Conservation (phyloP, 148 eudicot genomes). For the Vaccinium darrowii region DNA sequence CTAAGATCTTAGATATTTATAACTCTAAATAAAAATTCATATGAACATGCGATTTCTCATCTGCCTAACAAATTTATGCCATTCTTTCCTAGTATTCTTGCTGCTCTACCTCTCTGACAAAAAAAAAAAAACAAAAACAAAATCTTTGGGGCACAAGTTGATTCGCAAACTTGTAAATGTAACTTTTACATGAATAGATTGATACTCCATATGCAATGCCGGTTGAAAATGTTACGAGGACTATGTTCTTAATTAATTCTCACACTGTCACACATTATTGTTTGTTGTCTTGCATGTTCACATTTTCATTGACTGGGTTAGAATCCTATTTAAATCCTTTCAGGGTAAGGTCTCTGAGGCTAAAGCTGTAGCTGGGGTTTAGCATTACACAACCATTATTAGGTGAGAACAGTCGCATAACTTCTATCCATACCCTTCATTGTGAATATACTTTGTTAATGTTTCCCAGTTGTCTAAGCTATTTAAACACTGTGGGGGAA, state of each 20-base stretch:
- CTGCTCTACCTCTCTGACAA: not conserved
- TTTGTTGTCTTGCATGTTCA: not conserved
- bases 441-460: not conserved
- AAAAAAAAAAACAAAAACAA: no score
- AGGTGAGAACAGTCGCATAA: slow-evolving; percentile 20
- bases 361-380: slow-evolving; percentile 69
- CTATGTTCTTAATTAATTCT: not conserved
- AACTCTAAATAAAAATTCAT: not conserved
- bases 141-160: not conserved
- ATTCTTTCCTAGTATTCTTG: not conserved
- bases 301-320: not conserved
- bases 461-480: not conserved
- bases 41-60: not conserved
- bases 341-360: slow-evolving; percentile 60
- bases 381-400: slow-evolving; percentile 16
- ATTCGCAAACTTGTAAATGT: not conserved
- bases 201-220: not conserved
- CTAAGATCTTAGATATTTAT: not conserved
- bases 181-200: not conserved
- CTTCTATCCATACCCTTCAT: not conserved
- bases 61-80: not conserved
- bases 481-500: not conserved
- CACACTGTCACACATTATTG: not conserved
- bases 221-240: not conserved
- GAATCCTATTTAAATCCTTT: slow-evolving; percentile 13